These are phyloP conservation scores for Pythium apleroticum DNA, from an alignment of 352 stramenopile genomes.

Conservation along the genomic window DNA sequence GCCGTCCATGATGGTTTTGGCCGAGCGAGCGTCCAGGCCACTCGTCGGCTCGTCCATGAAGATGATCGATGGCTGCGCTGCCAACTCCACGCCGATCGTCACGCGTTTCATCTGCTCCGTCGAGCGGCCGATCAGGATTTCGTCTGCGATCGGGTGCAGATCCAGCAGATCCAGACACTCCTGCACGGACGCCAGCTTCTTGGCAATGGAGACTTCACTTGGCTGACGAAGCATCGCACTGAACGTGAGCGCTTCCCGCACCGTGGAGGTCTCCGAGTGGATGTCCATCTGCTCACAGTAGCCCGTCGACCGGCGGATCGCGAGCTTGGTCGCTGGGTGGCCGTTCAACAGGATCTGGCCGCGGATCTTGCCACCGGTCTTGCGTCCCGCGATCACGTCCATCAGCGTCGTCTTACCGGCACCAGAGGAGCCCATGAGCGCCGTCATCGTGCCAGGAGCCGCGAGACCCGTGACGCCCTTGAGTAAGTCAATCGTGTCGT, in stretches of 20 bases:
- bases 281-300: conserved; percentile 20
- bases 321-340: conserved; percentile 46
- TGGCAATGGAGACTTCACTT: conserved; percentile 18
- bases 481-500: conserved; percentile 46
- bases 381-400: conserved; percentile 93
- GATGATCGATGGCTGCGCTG: conserved; percentile 49
- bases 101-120: conserved; percentile 42
- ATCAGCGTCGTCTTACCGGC: conserved; percentile 94
- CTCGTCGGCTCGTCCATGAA: conserved; percentile 29
- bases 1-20: conserved; percentile 51
- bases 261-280: conserved; percentile 40
- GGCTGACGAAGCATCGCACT: conserved; percentile 59
- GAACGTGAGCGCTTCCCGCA: conserved; percentile 79
- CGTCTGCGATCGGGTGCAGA: conserved; percentile 34
- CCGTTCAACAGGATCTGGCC: conserved; percentile 90
- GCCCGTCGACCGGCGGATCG: conserved; percentile 26
- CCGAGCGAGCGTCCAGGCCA: conserved; percentile 20
- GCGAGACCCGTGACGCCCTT: conserved; percentile 51
- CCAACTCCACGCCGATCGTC: conserved; percentile 86
- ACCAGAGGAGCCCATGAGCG: conserved; percentile 68
- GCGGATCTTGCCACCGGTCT: conserved; percentile 79
- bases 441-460: conserved; percentile 48
- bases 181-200: conserved; percentile 38
- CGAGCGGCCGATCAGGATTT: conserved; percentile 33
- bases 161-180: conserved; percentile 40